Evolutionary conservation across 106 monocot genomes (phyloP).

Genomic region (Acorus gramineus): DNA sequence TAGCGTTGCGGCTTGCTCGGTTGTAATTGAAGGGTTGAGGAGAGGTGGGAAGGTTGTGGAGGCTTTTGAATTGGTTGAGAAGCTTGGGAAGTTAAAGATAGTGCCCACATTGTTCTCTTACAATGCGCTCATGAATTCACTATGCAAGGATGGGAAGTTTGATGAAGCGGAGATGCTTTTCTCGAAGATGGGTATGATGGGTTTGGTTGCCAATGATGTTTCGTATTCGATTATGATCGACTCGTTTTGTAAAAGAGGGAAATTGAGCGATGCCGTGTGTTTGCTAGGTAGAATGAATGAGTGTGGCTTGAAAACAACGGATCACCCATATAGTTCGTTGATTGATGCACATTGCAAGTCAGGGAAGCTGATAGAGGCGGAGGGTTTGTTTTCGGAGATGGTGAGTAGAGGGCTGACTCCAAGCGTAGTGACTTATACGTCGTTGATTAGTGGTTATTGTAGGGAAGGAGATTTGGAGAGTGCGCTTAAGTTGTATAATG

Average conservation of each 20-base stretch:
- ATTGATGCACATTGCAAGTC: slow-evolving; percentile 70
- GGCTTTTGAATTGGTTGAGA: slow-evolving; percentile 58
- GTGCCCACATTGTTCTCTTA: slow-evolving; percentile 78
- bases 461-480: slow-evolving; percentile 36
- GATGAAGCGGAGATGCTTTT: slow-evolving; percentile 67
- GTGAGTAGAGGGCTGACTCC: slow-evolving; percentile 41
- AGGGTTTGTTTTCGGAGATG: slow-evolving; percentile 39
- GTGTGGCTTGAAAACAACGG: slow-evolving; percentile 26
- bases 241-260: slow-evolving; percentile 58
- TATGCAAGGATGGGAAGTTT: slow-evolving; percentile 64
- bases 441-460: slow-evolving; percentile 68
- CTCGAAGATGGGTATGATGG: slow-evolving; percentile 44
- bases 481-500: slow-evolving; percentile 53
- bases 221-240: slow-evolving; percentile 83
- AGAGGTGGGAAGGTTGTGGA: slow-evolving; percentile 46
- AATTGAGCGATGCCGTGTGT: slow-evolving; percentile 27
- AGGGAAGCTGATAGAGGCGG: slow-evolving; percentile 47
- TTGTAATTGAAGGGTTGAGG: slow-evolving; percentile 63
- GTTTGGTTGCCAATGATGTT: slow-evolving; percentile 63
- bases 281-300: slow-evolving; percentile 51
- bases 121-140: slow-evolving; percentile 75
- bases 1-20: slow-evolving; percentile 47
- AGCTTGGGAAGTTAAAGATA: slow-evolving; percentile 44
- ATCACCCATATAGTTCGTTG: slow-evolving; percentile 86
- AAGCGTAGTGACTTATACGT: slow-evolving; percentile 59